Percentiles rank a stretch among this genome's conserved stretches.
Conservation (phyloP, 2,329 filamentous ascomycete genomes). For the Lachnellula hyalina region DNA sequence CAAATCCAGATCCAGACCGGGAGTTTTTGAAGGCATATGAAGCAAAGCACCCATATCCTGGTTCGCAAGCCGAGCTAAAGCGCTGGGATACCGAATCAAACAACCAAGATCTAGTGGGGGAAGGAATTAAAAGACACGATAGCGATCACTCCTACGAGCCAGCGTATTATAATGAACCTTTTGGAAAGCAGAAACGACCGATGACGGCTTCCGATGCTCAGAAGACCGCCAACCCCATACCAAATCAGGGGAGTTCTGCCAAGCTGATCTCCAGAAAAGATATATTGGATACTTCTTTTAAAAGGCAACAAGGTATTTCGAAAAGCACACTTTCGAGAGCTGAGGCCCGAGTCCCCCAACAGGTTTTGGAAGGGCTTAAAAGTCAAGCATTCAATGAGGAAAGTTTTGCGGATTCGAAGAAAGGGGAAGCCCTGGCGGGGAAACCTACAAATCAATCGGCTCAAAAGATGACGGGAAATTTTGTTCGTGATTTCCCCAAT, state of each 20-base stretch:
- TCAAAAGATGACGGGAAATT: constrained; percentile 41
- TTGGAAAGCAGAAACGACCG: constrained; percentile 11
- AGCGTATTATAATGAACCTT: constrained; percentile 22
- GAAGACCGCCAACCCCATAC: background rate
- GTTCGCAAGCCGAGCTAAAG: background rate
- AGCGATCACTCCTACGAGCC: background rate
- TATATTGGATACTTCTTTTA: constrained; percentile 23
- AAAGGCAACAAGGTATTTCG: constrained; percentile 3
- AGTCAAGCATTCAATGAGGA: too few species aligned
- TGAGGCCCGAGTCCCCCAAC: too few species aligned
- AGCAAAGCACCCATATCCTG: constrained; percentile 9
- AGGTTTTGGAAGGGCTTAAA: too few species aligned
- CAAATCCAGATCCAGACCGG: constrained; percentile 17
- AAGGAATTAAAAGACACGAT: too few species aligned
- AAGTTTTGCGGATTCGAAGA: background rate
- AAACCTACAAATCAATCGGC: background rate
- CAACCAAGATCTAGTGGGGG: background rate
- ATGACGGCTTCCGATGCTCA: background rate
- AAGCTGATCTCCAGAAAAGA: constrained; percentile 23
- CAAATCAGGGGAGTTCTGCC: background rate
- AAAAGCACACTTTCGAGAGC: too few species aligned
- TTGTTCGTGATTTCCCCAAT: constrained; percentile 47
- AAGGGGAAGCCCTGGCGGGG: background rate
- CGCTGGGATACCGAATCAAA: background rate
- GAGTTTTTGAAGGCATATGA: constrained; percentile 37